A percentile compares a stretch with the other conserved stretches of the same genome.
Evolutionary conservation across 495 filamentous ascomycete species (phyloP).

Genomic region (Tuber aestivum): DNA sequence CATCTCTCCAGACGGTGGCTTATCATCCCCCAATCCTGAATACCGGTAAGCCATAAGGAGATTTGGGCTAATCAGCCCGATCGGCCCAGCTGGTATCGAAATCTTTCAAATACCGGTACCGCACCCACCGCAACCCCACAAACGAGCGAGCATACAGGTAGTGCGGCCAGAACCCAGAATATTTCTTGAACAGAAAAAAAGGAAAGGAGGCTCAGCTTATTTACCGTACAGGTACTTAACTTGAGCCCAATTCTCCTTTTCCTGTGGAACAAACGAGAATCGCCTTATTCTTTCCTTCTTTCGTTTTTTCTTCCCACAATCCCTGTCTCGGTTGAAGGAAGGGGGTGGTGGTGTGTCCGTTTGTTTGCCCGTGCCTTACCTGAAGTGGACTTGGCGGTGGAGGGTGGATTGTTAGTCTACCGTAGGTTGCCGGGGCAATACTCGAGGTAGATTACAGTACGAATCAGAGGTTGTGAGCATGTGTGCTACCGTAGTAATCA

Average conservation of each 20-base stretch:
- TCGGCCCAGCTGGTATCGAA: not conserved
- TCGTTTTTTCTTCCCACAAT: not conserved
- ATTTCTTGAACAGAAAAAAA: not conserved
- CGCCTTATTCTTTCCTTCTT: not conserved
- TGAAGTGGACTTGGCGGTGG: not conserved
- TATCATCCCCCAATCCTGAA: too few species aligned
- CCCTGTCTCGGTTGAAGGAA: slow-evolving; percentile 1
- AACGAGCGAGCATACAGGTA: not conserved
- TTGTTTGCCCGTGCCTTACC: not conserved
- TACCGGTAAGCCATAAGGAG: not conserved
- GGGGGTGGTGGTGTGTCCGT: not conserved
- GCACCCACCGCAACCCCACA: not conserved
- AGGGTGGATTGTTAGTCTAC: not conserved
- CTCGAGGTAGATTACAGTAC: too few species aligned
- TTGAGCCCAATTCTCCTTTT: not conserved
- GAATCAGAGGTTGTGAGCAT: too few species aligned
- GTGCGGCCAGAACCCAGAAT: not conserved
- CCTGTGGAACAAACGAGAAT: too few species aligned
- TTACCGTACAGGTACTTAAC: not conserved
- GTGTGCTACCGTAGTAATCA: too few species aligned
- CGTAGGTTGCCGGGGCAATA: not conserved
- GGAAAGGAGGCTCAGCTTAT: not conserved
- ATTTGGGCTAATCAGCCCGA: not conserved
- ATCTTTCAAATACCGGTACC: not conserved
- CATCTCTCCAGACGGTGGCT: too few species aligned